phyloP scores from a whole-genome alignment of 192 early-diverging fungal species.

The Podila horticola region DNA sequence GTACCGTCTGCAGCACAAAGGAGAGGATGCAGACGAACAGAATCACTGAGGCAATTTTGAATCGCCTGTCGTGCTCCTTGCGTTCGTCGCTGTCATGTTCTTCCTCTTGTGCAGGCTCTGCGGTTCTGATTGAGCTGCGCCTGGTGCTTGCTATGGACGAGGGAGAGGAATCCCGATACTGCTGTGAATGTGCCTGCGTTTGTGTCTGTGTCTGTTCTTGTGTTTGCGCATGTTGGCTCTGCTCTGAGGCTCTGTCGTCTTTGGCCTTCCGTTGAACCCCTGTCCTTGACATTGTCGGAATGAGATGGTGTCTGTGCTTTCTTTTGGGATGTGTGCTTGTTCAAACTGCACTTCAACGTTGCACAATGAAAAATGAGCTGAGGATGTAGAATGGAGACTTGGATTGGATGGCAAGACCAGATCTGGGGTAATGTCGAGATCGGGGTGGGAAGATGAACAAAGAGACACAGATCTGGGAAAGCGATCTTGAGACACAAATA shows the following conservation, averaged over 20 bases:
- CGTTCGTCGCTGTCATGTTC: not conserved
- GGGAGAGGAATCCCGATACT: not conserved
- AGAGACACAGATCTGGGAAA: too few species aligned
- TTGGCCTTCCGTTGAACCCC: not conserved
- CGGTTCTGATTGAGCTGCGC: conserved; percentile 14
- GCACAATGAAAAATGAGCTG: too few species aligned
- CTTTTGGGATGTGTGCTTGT: not conserved
- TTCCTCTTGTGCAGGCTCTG: not conserved
- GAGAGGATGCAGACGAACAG: conserved; percentile 57
- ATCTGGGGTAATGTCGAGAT: too few species aligned
- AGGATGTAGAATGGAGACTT: too few species aligned
- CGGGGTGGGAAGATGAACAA: too few species aligned
- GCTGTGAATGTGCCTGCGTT: not conserved
- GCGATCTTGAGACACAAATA: too few species aligned
- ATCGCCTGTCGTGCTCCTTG: conserved; percentile 6
- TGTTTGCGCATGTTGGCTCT: not conserved
- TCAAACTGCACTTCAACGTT: too few species aligned
- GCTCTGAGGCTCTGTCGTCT: not conserved
- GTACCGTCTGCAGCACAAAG: conserved; percentile 63
- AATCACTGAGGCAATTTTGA: conserved; percentile 45
- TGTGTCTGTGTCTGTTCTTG: not conserved
- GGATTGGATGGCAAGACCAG: too few species aligned
- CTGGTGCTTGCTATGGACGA: conserved; percentile 1
- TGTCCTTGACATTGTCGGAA: not conserved
- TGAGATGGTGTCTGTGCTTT: not conserved